Base-by-base conservation (phyloP, 495 filamentous ascomycete genomes). In the Apodospora peruviana region DNA sequence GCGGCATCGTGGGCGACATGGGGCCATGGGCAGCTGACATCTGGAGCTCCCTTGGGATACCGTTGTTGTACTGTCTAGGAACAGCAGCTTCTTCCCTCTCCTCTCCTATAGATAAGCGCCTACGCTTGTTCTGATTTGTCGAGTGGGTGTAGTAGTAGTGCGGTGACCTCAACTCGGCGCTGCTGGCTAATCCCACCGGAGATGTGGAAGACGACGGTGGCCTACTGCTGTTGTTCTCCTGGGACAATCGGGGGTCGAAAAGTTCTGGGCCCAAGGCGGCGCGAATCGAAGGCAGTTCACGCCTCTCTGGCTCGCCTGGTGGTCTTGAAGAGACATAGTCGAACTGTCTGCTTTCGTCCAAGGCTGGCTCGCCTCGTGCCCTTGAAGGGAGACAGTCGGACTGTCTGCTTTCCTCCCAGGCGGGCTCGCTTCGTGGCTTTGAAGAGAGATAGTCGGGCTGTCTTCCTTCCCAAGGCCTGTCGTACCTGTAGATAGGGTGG, bases 221-320 rank as follows among this genome's bases (percentile, higher is more conserved):
- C 43, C 58, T 64, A 32, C 50, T 38, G 10, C 39, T 43, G 10
- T 53, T 42, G 21, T n/a, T n/a, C n/a, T 62, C 44, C 37, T 45
- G 53, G 12, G 39, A 37, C 17, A 42, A 32, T 34, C 47, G 16
- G 17, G 60, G 51, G 36, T 53, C 45, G 14, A 66, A 21, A 74
- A 57, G 7, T 60, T 52, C 72, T 76, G 45, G 2, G 7, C 7
- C 12, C 17, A 42, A 29, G 38, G 50, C 73, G 62, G 68, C 64
- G 47, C 64, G 61, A 21, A 76, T 74, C 12, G 73, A 62, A 18
- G 73, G 73, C 17, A 76, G 59, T 25, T 64, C 62, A 44, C 70
- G 48, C n/a, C 46, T 58, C 46, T 67, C 64, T 18, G 39, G n/a
- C 18, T 59, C 54, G 20, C 48, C 55, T 24, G 52, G 51, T 20